These are phyloP conservation scores for Pascua sp. DNA, from an alignment of 1,284 basidiomycete genomes.

Conservation along the genomic window DNA sequence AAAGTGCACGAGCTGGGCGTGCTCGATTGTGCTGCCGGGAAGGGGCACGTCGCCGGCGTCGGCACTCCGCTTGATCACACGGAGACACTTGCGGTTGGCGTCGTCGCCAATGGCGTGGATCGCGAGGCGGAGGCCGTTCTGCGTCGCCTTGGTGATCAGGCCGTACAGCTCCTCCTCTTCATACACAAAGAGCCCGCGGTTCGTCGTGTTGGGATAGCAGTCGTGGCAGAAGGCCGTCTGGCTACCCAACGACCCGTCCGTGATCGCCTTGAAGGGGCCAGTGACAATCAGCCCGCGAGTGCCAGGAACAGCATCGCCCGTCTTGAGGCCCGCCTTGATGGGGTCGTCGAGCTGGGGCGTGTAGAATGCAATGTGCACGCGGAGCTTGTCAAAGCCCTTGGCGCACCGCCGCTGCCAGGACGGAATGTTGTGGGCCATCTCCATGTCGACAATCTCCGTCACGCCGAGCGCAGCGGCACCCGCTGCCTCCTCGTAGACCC, in stretches of 20 bases:
- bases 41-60: slow-evolving; percentile 15
- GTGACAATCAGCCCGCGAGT: slow-evolving; percentile 29
- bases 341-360: slow-evolving; percentile 33
- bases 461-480: slow-evolving; percentile 38
- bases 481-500: slow-evolving; percentile 25
- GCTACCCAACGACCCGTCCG: slow-evolving; percentile 23
- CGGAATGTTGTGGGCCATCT: slow-evolving; percentile 36
- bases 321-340: slow-evolving; percentile 22
- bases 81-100: slow-evolving; percentile 31
- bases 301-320: slow-evolving; percentile 29
- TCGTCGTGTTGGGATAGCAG: slow-evolving; percentile 29
- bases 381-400: slow-evolving; percentile 29
- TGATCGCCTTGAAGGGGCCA: slow-evolving; percentile 41
- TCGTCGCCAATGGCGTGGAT: slow-evolving; percentile 45
- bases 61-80: slow-evolving; percentile 19
- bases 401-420: slow-evolving; percentile 27
- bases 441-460: slow-evolving; percentile 44
- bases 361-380: slow-evolving; percentile 41
- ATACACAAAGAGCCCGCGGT: slow-evolving; percentile 27
- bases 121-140: slow-evolving; percentile 28
- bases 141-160: slow-evolving; percentile 24
- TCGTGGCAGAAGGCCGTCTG: slow-evolving; percentile 42
- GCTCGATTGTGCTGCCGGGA: slow-evolving; percentile 37
- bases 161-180: slow-evolving; percentile 20
- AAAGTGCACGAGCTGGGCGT: slow-evolving; percentile 35